A percentile compares a stretch with the other conserved stretches of the same genome.
These are phyloP conservation scores for Centella asiatica DNA, from an alignment of 129 eudicot species.

Conservation along the genomic window DNA sequence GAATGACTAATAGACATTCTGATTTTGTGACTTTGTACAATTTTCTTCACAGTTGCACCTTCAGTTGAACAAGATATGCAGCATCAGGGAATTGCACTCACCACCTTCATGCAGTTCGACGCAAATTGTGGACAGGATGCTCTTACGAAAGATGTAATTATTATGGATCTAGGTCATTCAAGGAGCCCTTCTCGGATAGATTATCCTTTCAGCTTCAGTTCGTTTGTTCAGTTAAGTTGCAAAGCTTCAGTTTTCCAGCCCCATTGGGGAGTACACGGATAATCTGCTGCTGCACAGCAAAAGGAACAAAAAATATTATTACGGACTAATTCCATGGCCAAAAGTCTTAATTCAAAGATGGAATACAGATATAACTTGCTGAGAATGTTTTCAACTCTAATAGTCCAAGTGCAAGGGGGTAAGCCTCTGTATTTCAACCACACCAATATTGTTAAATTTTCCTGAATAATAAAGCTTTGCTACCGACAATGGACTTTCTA, in stretches of 20 bases:
- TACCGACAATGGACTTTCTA: background rate
- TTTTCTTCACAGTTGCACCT: background rate
- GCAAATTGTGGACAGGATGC: background rate
- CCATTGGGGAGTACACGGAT: background rate
- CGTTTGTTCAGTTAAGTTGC: too few species aligned
- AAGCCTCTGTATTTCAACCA: background rate
- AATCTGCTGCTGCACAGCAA: background rate
- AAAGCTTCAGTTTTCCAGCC: background rate
- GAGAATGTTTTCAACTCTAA: background rate
- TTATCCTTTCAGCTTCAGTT: too few species aligned
- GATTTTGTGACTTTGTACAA: conserved; percentile 5
- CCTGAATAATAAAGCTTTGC: background rate
- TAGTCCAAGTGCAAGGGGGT: background rate
- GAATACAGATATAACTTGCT: background rate
- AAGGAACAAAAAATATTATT: background rate
- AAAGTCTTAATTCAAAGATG: background rate
- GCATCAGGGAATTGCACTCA: background rate
- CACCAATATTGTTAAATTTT: background rate
- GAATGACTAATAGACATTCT: conserved; percentile 1
- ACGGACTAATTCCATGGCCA: background rate
- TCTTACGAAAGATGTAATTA: background rate
- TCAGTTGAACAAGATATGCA: background rate
- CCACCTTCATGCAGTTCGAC: background rate
- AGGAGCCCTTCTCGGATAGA: too few species aligned
- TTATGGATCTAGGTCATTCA: background rate